Percentiles rank a stretch among this genome's conserved stretches.
These are phyloP conservation scores for Psilocybe cubensis DNA, from an alignment of 768 basidiomycete species.

Conservation along the genomic window DNA sequence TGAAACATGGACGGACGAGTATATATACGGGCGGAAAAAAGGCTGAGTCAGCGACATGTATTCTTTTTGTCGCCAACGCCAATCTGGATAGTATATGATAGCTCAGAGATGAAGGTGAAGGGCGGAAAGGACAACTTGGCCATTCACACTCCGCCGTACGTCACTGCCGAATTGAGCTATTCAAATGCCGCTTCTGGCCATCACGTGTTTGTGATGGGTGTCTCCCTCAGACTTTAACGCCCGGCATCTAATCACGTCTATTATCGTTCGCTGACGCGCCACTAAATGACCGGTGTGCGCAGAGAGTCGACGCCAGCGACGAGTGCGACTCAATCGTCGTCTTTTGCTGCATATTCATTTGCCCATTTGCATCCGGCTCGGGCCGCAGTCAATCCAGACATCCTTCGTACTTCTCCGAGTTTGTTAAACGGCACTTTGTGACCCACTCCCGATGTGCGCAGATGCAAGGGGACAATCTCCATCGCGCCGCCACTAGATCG, in stretches of 20 bases:
- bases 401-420: slow-evolving; percentile 16
- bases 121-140: slow-evolving; percentile 18
- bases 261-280: slow-evolving; percentile 8
- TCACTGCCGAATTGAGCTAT: slow-evolving; percentile 36
- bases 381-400: slow-evolving; percentile 14
- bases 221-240: slow-evolving; percentile 8
- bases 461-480: slow-evolving; percentile 5
- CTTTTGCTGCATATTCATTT: background rate
- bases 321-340: slow-evolving; percentile 13
- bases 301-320: background rate
- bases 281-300: slow-evolving; percentile 10
- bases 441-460: slow-evolving; percentile 1
- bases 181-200: slow-evolving; percentile 28
- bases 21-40: slow-evolving; percentile 42
- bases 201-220: slow-evolving; percentile 4
- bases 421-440: slow-evolving; percentile 14
- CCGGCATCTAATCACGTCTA: slow-evolving; percentile 15
- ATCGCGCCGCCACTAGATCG: slow-evolving; percentile 1
- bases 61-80: slow-evolving; percentile 27
- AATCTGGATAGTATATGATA: slow-evolving; percentile 21
- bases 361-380: slow-evolving; percentile 14
- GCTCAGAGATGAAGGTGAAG: slow-evolving; percentile 3
- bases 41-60: slow-evolving; percentile 43
- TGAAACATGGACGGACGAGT: slow-evolving; percentile 28
- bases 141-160: slow-evolving; percentile 34